These are phyloP conservation scores for Astrothelium subdiscretum DNA, from an alignment of 495 filamentous ascomycete species.

Conservation along the genomic window DNA sequence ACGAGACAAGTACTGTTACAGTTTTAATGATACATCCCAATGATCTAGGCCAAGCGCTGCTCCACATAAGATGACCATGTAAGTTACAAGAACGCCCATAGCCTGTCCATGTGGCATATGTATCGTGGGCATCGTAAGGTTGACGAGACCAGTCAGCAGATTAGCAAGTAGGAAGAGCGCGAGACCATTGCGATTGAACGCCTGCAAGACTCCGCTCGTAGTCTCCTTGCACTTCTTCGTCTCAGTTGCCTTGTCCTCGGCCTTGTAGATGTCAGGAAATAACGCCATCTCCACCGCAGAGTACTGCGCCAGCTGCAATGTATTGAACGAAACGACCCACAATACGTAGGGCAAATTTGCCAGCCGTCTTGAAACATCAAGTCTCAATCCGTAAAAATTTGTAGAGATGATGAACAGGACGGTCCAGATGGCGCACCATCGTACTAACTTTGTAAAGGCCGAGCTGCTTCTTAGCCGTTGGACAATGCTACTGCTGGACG, in stretches of 20 bases:
- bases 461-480: not conserved
- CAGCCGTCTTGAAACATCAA: conserved; percentile 73
- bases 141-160: conserved; percentile 76
- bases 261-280: conserved; percentile 59
- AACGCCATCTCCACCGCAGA: conserved; percentile 62
- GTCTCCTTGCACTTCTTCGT: conserved; percentile 48
- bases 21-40: conserved; percentile 63
- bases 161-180: conserved; percentile 83
- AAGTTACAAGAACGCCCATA: conserved; percentile 63
- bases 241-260: conserved; percentile 36
- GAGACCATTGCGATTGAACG: conserved; percentile 83
- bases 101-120: conserved; percentile 47
- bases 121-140: conserved; percentile 73
- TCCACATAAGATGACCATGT: conserved; percentile 53
- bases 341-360: conserved; percentile 90
- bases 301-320: conserved; percentile 62
- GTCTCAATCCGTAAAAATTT: conserved; percentile 54
- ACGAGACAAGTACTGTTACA: conserved; percentile 30
- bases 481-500: not conserved
- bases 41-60: conserved; percentile 61
- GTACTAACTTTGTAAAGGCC: conserved; percentile 10
- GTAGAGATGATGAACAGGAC: conserved; percentile 54
- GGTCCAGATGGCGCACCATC: conserved; percentile 55
- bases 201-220: conserved; percentile 65
- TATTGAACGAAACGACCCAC: conserved; percentile 87